Percentiles rank a stretch among this genome's conserved stretches.
These are phyloP conservation scores for Monosporascus ibericus DNA, from an alignment of 2,329 filamentous ascomycete species.

Conservation along the genomic window DNA sequence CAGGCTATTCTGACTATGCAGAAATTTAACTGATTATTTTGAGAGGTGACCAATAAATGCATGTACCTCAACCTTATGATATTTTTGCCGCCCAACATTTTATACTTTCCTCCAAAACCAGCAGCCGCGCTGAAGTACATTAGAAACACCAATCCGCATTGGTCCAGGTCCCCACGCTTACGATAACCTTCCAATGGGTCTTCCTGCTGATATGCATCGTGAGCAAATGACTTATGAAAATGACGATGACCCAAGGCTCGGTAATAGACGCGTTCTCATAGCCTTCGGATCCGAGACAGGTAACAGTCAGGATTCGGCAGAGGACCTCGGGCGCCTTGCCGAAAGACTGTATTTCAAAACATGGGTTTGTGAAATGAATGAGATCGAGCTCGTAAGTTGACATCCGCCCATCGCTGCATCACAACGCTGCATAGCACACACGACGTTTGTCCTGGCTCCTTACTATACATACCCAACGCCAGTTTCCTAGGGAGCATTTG, in stretches of 20 bases:
- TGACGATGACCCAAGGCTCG: constrained; percentile 18
- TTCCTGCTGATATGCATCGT: constrained; percentile 5
- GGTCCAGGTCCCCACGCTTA: too few species aligned
- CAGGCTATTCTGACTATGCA: too few species aligned
- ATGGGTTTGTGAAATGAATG: constrained; percentile 70
- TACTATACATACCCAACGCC: neutral
- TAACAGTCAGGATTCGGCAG: constrained; percentile 85
- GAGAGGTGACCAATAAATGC: too few species aligned
- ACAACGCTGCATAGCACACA: neutral
- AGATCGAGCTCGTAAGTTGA: constrained; percentile 62
- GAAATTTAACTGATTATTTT: too few species aligned
- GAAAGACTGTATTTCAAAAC: constrained; percentile 76
- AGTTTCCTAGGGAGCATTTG: too few species aligned
- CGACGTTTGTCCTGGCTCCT: neutral
- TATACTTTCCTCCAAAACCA: too few species aligned
- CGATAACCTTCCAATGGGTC: too few species aligned
- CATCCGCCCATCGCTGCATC: neutral
- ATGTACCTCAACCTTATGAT: too few species aligned
- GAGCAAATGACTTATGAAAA: constrained; percentile 13
- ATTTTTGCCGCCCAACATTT: too few species aligned
- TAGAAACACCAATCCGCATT: too few species aligned
- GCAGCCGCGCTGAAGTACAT: too few species aligned
- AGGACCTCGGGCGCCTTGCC: constrained; percentile 69
- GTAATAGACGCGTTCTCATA: constrained; percentile 52
- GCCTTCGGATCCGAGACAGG: constrained; percentile 95